Evolutionary conservation across 2,329 filamentous ascomycete genomes (phyloP).

Genomic region (Coniochaeta ligniaria): DNA sequence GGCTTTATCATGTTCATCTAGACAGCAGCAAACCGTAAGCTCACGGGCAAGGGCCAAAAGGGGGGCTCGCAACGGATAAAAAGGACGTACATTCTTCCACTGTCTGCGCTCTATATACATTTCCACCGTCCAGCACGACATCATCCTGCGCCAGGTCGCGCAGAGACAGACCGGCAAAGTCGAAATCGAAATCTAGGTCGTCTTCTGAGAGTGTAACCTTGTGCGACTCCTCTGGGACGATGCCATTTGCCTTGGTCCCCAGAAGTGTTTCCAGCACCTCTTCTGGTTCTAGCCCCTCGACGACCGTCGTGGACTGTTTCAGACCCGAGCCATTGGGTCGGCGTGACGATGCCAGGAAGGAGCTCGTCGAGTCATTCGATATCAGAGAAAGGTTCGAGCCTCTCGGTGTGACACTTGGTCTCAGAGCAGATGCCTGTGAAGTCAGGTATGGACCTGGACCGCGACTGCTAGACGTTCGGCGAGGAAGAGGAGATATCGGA

Average conservation of each 20-base stretch:
- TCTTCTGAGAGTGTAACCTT: conserved; percentile 29
- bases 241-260: conserved; percentile 14
- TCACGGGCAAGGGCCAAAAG: background rate
- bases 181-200: conserved; percentile 60
- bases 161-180: conserved; percentile 73
- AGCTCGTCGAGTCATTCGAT: conserved; percentile 69
- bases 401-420: conserved; percentile 52
- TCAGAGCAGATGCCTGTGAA: conserved; percentile 49
- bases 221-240: conserved; percentile 5
- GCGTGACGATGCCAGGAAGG: conserved; percentile 59
- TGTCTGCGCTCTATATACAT: conserved; percentile 48
- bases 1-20: conserved; percentile 72
- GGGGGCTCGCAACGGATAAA: conserved; percentile 7
- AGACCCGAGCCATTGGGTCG: conserved; percentile 61
- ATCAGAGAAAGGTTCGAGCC: conserved; percentile 74
- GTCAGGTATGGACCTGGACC: conserved; percentile 53
- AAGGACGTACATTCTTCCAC: conserved; percentile 59
- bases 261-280: conserved; percentile 55
- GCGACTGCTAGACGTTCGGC: conserved; percentile 56
- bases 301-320: conserved; percentile 47
- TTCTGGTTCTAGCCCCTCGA: conserved; percentile 60
- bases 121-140: conserved; percentile 13
- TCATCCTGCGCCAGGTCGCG: conserved; percentile 55
- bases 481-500: conserved; percentile 63
- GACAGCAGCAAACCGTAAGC: conserved; percentile 8